Evolutionary conservation across 495 filamentous ascomycete species (phyloP), one percentile per base, ranked within the genome.

Genomic region (Lophiotrema nucula): DNA sequence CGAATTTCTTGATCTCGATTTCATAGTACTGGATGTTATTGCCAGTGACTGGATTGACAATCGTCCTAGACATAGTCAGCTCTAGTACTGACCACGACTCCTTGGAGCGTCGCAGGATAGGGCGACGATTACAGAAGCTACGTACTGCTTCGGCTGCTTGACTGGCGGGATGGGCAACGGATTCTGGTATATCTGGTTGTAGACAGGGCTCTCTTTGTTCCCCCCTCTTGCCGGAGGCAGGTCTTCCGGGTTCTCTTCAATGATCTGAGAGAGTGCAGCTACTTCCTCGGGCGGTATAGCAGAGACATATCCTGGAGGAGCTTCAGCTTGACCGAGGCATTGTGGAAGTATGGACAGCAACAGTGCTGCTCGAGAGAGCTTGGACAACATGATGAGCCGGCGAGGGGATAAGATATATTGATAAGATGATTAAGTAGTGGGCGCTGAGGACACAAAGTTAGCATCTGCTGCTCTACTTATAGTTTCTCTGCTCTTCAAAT

Each of bases 151-250:
- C 0, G 76, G 76, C 6, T 65, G 27, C 45, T 77, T 76, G 3
- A 77, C 67, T 0, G 77, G 73, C 16, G 77, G 78, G 25, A 79
- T 78, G 0, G 79, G 78, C 15, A 81, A 64, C 0, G 76, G 67
- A 23, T 64, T 70, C 54, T 78, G 67, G 59, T 74, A 82, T 19
- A 77, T 69, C 51, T 71, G 69, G 5, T 69, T 73, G 58, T 77
- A 81, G 33, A 33, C 53, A 5, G 67, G 67, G 50, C 67, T 69
- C 4, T 53, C 41, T n/a, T 44, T 37, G 6, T 13, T 43, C 6
- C 39, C 39, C 18, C 39, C 39, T 39, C 18, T 39, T n/a, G n/a
- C 15, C 31, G 13, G 47, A 3, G 28, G 27, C 3, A 19, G 23
- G 22, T 43, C 50, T 26, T 44, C 50, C 4, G 35, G 37, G 22